These are phyloP conservation scores for Pyricularia sp. DNA, from an alignment of 2,329 filamentous ascomycete species.

Conservation along the genomic window DNA sequence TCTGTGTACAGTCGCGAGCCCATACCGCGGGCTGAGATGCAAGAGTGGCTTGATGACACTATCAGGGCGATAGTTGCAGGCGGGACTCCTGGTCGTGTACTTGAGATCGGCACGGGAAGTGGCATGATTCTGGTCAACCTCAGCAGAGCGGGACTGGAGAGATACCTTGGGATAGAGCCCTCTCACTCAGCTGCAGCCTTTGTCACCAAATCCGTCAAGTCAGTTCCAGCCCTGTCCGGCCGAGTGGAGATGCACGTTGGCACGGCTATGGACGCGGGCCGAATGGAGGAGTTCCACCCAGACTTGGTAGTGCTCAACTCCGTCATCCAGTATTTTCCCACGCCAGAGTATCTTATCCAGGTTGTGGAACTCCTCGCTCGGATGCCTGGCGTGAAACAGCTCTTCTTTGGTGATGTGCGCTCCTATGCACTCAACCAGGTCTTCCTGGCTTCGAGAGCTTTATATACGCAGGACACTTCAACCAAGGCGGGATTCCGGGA, in stretches of 20 bases:
- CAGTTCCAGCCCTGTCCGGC: background rate
- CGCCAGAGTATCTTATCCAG: background rate
- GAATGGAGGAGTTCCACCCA: background rate
- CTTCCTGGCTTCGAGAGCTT: background rate
- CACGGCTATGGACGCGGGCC: background rate
- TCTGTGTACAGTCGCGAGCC: background rate
- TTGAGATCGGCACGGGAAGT: background rate
- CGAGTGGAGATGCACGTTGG: background rate
- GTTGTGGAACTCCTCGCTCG: background rate
- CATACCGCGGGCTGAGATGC: background rate
- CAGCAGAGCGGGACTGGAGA: background rate
- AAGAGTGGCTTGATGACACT: background rate
- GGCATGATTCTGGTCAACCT: constrained; percentile 1
- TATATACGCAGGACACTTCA: background rate
- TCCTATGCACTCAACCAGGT: background rate
- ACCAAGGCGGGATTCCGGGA: background rate
- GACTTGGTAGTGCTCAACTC: background rate
- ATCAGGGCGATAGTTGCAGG: background rate
- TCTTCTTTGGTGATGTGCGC: background rate
- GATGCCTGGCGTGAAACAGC: background rate
- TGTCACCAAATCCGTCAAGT: background rate
- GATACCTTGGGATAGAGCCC: background rate
- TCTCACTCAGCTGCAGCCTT: background rate
- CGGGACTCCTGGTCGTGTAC: background rate
- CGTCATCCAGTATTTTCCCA: background rate